A percentile compares a stretch with the other conserved stretches of the same genome.
Conservation (phyloP, 2,329 filamentous ascomycete genomes). For the Fusarium tuaranense region DNA sequence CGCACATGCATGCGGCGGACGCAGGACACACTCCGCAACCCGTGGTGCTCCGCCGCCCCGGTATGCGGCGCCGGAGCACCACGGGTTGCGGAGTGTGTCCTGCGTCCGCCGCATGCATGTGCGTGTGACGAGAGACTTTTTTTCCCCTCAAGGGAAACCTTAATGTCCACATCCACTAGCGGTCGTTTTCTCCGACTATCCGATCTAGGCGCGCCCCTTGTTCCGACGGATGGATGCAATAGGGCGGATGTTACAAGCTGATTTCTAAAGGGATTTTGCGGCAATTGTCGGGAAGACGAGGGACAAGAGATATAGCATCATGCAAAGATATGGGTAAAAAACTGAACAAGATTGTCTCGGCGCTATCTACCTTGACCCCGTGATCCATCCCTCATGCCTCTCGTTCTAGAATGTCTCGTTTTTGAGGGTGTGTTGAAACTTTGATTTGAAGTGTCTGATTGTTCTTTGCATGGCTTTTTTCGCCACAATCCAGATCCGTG, state of each 20-base stretch:
- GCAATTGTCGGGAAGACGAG: constrained; percentile 40
- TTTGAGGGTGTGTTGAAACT: neutral
- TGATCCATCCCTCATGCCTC: constrained; percentile 14
- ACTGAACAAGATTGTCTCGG: neutral
- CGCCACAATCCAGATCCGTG: constrained; percentile 1
- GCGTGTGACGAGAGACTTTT: constrained; percentile 16
- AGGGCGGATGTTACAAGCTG: constrained; percentile 5
- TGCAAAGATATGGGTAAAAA: neutral
- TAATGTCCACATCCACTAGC: neutral
- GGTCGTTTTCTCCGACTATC: constrained; percentile 18
- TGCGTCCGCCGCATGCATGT: neutral
- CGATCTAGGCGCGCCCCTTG: constrained; percentile 21
- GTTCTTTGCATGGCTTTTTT: constrained; percentile 10
- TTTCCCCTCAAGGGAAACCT: neutral
- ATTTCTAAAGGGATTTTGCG: constrained; percentile 5
- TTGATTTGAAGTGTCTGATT: neutral
- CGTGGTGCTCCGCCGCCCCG: constrained; percentile 21
- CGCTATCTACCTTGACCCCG: neutral
- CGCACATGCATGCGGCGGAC: neutral
- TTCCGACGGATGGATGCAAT: neutral
- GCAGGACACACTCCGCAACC: neutral
- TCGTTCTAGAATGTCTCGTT: constrained; percentile 8
- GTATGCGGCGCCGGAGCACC: constrained; percentile 25
- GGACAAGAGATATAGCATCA: constrained; percentile 18
- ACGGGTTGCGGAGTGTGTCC: neutral